Conservation (phyloP, 2,329 filamentous ascomycete species). For the Bipolaris gigantea region DNA sequence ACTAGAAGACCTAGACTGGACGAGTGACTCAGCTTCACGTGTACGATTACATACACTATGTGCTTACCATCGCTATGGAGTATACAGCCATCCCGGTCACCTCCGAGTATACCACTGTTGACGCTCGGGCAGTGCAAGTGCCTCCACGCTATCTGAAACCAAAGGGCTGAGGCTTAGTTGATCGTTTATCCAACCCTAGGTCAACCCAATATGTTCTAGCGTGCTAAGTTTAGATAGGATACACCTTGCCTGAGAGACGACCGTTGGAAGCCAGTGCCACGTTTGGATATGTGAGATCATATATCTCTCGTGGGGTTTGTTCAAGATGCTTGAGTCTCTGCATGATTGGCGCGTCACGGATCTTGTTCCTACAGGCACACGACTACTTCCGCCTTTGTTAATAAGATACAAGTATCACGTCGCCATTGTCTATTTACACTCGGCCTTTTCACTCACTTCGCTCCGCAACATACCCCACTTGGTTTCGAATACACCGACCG, state of each 20-base stretch:
- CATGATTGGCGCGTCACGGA: constrained; percentile 34
- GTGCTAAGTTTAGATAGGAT: constrained; percentile 44
- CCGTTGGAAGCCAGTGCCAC: constrained; percentile 35
- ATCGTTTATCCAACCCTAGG: constrained; percentile 36
- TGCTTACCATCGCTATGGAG: constrained; percentile 20
- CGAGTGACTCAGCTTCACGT: constrained; percentile 20
- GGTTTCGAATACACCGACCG: constrained; percentile 26
- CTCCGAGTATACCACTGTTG: constrained; percentile 16
- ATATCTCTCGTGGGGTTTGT: constrained; percentile 43
- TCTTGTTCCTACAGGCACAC: constrained; percentile 31
- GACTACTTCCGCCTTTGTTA: constrained; percentile 15
- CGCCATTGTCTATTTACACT: constrained; percentile 18
- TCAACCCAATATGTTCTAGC: constrained; percentile 13
- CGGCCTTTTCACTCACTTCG: constrained; percentile 18
- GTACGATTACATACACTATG: constrained; percentile 35
- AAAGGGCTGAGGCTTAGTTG: constrained; percentile 33
- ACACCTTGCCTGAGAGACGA: constrained; percentile 34
- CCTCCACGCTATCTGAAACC: constrained; percentile 31
- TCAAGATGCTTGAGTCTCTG: constrained; percentile 38
- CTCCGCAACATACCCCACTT: constrained; percentile 5
- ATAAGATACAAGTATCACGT: constrained; percentile 30
- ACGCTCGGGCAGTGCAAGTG: constrained; percentile 19
- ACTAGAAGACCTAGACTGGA: constrained; percentile 17
- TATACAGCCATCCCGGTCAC: constrained; percentile 30
- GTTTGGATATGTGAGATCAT: constrained; percentile 31